A percentile compares a stretch with the other conserved stretches of the same genome.
These are phyloP conservation scores for Xanthoparmelia taractica DNA, from an alignment of 495 filamentous ascomycete species.

Conservation along the genomic window DNA sequence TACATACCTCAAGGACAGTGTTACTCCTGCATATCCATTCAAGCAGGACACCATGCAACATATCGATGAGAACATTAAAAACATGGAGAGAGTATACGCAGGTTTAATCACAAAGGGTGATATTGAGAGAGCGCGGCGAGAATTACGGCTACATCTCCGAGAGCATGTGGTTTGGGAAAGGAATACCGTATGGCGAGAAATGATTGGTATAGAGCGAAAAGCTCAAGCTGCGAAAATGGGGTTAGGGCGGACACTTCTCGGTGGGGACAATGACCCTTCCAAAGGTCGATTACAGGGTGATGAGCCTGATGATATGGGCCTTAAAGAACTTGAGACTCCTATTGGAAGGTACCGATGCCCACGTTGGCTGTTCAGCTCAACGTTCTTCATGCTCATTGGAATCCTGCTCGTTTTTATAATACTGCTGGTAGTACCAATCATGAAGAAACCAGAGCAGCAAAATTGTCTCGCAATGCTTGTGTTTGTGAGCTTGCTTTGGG, in stretches of 20 bases:
- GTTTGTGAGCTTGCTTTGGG: conserved; percentile 92
- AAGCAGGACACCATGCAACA: conserved; percentile 55
- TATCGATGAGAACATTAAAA: conserved; percentile 60
- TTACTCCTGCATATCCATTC: conserved; percentile 72
- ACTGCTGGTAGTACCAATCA: conserved; percentile 64
- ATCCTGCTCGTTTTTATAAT: conserved; percentile 65
- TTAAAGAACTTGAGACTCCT: conserved; percentile 71
- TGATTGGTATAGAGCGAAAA: conserved; percentile 96
- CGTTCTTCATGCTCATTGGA: conserved; percentile 66
- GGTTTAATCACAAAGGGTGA: conserved; percentile 75
- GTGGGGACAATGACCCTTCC: conserved; percentile 60
- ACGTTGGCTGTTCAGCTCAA: conserved; percentile 71
- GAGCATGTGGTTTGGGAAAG: conserved; percentile 99
- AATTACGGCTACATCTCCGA: conserved; percentile 81
- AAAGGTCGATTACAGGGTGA: conserved; percentile 77
- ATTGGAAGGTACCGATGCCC: conserved; percentile 70
- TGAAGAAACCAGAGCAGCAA: conserved; percentile 81
- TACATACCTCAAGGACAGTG: conserved; percentile 63
- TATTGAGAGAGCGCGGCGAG: conserved; percentile 61
- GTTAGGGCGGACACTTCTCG: conserved; percentile 66
- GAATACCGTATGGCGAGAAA: conserved; percentile 97
- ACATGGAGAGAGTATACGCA: conserved; percentile 73
- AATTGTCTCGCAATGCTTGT: conserved; percentile 92
- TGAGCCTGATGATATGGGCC: conserved; percentile 50
- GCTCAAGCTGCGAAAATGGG: conserved; percentile 93